These are phyloP conservation scores for Candida chauliodis DNA, from an alignment of 805 yeast genomes.

Conservation along the genomic window DNA sequence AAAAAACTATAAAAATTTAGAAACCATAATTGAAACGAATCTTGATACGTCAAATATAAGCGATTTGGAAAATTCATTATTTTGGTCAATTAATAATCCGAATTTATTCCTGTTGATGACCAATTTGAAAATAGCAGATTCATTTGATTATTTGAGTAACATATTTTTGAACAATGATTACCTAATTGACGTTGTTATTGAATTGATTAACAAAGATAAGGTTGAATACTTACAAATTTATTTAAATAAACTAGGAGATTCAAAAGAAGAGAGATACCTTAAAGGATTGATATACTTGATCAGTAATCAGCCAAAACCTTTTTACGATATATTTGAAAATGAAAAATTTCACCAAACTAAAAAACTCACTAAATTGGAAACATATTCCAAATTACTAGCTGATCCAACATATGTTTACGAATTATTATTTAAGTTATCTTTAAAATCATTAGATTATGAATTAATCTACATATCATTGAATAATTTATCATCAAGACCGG, in stretches of 20 bases:
- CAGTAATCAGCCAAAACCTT: conserved; percentile 22
- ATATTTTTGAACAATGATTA: conserved; percentile 25
- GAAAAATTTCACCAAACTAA: conserved; percentile 15
- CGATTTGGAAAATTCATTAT: conserved; percentile 24
- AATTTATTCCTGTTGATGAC: conserved; percentile 17
- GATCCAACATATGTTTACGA: conserved; percentile 16
- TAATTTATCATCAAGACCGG: conserved; percentile 14
- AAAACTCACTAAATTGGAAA: conserved; percentile 26
- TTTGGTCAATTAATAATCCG: conserved; percentile 25
- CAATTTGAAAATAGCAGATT: conserved; percentile 17
- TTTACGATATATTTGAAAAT: conserved; percentile 20
- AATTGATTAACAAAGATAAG: conserved; percentile 29
- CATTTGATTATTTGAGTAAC: conserved; percentile 24
- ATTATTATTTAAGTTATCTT: conserved; percentile 23
- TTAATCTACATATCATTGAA: conserved; percentile 17
- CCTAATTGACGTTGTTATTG: conserved; percentile 32
- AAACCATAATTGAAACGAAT: conserved; percentile 24
- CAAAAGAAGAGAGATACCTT: conserved; percentile 22
- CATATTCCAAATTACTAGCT: conserved; percentile 12
- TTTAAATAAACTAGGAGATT: conserved; percentile 36
- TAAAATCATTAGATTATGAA: conserved; percentile 19
- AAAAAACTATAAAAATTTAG: conserved; percentile 19
- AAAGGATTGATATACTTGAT: conserved; percentile 33
- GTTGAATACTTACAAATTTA: conserved; percentile 39
- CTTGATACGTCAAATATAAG: conserved; percentile 12